Evolutionary conservation across 2,329 filamentous ascomycete genomes (phyloP), one percentile per base, ranked within the genome.

Genomic region (Alternaria solani): DNA sequence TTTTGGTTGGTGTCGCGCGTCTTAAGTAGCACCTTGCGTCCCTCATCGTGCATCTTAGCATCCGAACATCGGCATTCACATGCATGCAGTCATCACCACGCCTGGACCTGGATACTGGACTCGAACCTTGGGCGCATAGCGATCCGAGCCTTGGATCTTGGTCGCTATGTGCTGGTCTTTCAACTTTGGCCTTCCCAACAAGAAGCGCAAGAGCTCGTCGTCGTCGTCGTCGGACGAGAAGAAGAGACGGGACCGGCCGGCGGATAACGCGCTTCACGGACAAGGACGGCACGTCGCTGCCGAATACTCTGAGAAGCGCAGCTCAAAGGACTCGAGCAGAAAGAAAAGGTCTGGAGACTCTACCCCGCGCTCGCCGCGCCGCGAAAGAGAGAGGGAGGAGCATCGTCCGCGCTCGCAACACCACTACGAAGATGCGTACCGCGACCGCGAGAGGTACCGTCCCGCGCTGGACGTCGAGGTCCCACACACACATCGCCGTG

Each of bases 91-190:
- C 59, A 64, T 61, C 56, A 59, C 54, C 34, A 51, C 57, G 48
- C 38, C 61, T 49, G 23, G 59, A 52, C 57, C 57, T 58, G 57
- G 39, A 63, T 64, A 57, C 41, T 66, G 63, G 55, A 62, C 59
- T 32, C 62, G 62, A 56, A 52, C 48, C 51, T 57, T 62, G 51
- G 60, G 70, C 71, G 70, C 70, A 70, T 70, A 72, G 66, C 67
- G 63, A 70, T 65, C 63, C 62, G 57, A 66, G 64, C 65, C 59
- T 54, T 54, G 63, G 55, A 61, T 64, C 61, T 64, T 68, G 68
- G 59, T 73, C 70, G 68, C 70, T 62, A 78, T 78, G 76, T 78
- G 76, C 67, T 77, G 75, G 70, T 74, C 72, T 64, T 76, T 75
- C 63, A 71, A 69, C 49, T 77, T 76, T 58, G 69, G 70, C 55